phyloP scores from a whole-genome alignment of 2,329 filamentous ascomycete species.

The Paecilomyces sp. region DNA sequence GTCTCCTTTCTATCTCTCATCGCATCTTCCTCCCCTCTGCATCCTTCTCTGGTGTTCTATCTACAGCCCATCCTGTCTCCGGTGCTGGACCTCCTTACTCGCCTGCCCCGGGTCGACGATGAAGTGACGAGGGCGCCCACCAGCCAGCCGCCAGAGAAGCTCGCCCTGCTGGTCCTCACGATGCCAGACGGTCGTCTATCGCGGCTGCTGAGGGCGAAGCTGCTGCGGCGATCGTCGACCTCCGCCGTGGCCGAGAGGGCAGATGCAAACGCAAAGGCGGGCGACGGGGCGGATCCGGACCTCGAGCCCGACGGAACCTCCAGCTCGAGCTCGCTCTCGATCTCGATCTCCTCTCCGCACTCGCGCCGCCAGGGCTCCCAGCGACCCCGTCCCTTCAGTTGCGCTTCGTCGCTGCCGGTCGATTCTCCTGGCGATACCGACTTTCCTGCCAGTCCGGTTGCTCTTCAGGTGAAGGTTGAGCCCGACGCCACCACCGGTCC shows the following conservation, averaged over 20 bases:
- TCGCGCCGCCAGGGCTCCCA: constrained; percentile 7
- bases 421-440: constrained; percentile 10
- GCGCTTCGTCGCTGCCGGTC: constrained; percentile 16
- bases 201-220: constrained; percentile 27
- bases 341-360: constrained; percentile 12
- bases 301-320: constrained; percentile 2
- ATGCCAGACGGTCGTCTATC: constrained; percentile 27
- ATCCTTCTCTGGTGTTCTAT: background rate
- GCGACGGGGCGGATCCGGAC: constrained; percentile 12
- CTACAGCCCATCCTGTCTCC: background rate
- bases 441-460: constrained; percentile 7
- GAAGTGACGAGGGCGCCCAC: background rate
- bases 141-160: background rate
- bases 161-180: constrained; percentile 7
- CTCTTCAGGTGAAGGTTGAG: background rate
- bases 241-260: constrained; percentile 12
- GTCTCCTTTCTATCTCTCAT: background rate
- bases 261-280: constrained; percentile 11
- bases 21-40: no score
- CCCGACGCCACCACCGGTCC: background rate
- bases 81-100: background rate
- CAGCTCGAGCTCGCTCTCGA: constrained; percentile 9
- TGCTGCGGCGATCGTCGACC: constrained; percentile 30
- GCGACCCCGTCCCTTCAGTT: constrained; percentile 15
- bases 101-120: background rate